phyloP scores from a whole-genome alignment of 768 basidiomycete genomes.

The Termitomyces sp. region DNA sequence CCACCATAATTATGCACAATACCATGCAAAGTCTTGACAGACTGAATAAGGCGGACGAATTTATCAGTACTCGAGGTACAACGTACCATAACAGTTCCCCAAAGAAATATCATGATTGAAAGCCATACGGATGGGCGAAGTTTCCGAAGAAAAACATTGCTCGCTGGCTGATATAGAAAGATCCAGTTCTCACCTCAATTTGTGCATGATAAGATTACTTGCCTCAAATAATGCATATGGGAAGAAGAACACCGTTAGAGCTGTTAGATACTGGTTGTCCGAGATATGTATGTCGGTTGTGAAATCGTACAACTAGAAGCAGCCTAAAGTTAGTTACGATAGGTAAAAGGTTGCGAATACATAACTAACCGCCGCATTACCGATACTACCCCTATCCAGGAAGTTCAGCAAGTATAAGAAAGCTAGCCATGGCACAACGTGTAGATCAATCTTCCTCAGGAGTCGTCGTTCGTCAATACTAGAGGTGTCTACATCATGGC shows the following conservation, averaged over 20 bases:
- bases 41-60: background rate
- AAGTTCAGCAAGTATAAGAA: slow-evolving; percentile 74
- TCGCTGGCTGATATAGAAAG: slow-evolving; percentile 41
- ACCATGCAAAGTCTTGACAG: slow-evolving; percentile 54
- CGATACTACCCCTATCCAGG: slow-evolving; percentile 61
- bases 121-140: slow-evolving; percentile 67
- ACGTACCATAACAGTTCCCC: slow-evolving; percentile 45
- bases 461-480: slow-evolving; percentile 50
- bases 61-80: background rate
- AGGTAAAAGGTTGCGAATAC: background rate
- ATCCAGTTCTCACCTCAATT: background rate
- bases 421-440: slow-evolving; percentile 71
- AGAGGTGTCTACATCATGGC: slow-evolving; percentile 47
- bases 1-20: slow-evolving; percentile 55
- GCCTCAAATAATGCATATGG: slow-evolving; percentile 71
- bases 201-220: slow-evolving; percentile 8
- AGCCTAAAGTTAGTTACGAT: background rate
- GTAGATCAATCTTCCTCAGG: slow-evolving; percentile 56
- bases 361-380: slow-evolving; percentile 60
- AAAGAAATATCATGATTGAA: slow-evolving; percentile 41
- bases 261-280: slow-evolving; percentile 62
- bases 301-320: slow-evolving; percentile 51
- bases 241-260: slow-evolving; percentile 73
- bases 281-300: slow-evolving; percentile 49
- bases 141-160: slow-evolving; percentile 54